Percentiles rank a stretch among this genome's conserved stretches.
Conservation (phyloP, 257 asterid species). For the Solanum pinnatisectum region DNA sequence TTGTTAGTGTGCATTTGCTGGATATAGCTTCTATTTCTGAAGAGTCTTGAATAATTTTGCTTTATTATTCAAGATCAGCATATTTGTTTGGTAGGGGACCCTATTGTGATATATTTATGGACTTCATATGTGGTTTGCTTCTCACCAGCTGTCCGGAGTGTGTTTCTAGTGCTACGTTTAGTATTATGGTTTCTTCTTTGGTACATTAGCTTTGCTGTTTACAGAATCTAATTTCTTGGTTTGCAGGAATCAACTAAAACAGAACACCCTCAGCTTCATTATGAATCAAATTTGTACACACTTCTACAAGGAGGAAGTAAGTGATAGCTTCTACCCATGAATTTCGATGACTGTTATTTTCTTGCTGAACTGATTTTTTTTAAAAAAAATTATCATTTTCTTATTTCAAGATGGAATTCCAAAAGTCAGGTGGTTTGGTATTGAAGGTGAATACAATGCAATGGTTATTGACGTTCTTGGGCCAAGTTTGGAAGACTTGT, state of each 20-base stretch:
- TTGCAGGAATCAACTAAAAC: conserved; percentile 77
- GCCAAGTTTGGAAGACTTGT: conserved; percentile 83
- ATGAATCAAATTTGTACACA: conserved; percentile 77
- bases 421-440: conserved; percentile 72
- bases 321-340: conserved; percentile 9
- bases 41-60: not conserved
- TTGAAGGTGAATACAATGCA: conserved; percentile 78
- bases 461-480: conserved; percentile 90
- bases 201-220: not conserved
- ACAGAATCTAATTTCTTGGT: not conserved
- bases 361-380: not conserved
- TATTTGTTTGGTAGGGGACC: not conserved
- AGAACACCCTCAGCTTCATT: conserved; percentile 89
- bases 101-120: not conserved
- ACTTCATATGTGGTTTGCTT: not conserved
- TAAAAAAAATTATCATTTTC: not conserved
- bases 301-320: conserved; percentile 95
- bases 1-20: not conserved
- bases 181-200: not conserved
- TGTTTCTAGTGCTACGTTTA: not conserved
- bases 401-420: conserved; percentile 72
- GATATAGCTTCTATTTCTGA: not conserved
- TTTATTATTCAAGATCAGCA: not conserved
- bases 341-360: not conserved
- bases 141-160: not conserved